These are phyloP conservation scores for Megacollybia marginata DNA, from an alignment of 768 basidiomycete genomes.

Conservation along the genomic window DNA sequence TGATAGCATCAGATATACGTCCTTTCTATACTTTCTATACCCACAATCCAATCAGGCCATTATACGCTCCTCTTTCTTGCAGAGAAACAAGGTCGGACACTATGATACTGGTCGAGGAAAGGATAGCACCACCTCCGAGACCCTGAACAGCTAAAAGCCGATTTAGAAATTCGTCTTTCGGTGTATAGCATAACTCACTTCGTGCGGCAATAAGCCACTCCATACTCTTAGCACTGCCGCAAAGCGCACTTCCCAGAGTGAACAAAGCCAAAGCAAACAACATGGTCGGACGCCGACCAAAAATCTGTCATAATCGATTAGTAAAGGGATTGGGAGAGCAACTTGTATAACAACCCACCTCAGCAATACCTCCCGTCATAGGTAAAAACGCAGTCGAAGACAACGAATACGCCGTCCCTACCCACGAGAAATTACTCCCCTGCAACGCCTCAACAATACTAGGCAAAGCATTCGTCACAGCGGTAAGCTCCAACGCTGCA, in stretches of 20 bases:
- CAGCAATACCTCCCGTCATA: too few relatives aligned
- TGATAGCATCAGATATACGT: background rate
- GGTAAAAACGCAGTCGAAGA: too few relatives aligned
- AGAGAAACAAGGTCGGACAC: constrained; percentile 31
- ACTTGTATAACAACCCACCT: too few relatives aligned
- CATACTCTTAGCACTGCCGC: constrained; percentile 23
- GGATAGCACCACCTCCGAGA: too few relatives aligned
- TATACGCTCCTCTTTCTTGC: constrained; percentile 24
- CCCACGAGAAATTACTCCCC: too few relatives aligned
- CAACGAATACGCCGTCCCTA: too few relatives aligned
- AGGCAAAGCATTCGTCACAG: too few relatives aligned
- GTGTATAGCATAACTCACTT: constrained; percentile 12
- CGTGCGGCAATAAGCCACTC: too few relatives aligned
- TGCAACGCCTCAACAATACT: too few relatives aligned
- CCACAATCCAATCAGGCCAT: constrained; percentile 11
- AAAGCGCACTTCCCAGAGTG: constrained; percentile 24
- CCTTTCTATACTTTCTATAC: background rate
- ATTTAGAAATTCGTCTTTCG: background rate
- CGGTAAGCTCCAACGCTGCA: too few relatives aligned
- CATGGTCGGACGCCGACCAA: constrained; percentile 21
- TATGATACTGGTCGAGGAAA: constrained; percentile 26
- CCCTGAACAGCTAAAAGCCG: constrained; percentile 1
- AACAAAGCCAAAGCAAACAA: constrained; percentile 14
- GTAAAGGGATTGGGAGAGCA: too few relatives aligned
- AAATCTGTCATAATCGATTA: constrained; percentile 21